Evolutionary conservation across 2,329 filamentous ascomycete species (phyloP), one percentile per base, ranked within the genome.

Genomic region (Aspergillus spinulosporus): DNA sequence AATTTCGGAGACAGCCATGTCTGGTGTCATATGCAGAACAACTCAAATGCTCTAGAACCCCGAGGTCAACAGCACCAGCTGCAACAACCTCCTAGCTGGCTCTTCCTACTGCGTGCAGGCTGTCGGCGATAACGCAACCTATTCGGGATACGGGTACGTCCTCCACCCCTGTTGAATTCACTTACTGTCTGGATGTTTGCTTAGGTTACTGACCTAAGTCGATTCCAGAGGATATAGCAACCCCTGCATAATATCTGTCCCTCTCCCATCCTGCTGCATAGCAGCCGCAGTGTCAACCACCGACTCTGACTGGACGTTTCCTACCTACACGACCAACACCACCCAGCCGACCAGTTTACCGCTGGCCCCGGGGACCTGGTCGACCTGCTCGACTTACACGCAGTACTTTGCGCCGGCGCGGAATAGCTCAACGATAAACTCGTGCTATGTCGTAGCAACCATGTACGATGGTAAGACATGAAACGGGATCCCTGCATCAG

Each of bases 331-430:
- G 39, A 56, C 42, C n/a, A 51, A 44, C n/a, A 26, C 40, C n/a
- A 29, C 29, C 28, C 47, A 51, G 42, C 39, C 54, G 4, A 52
- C 48, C 21, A 12, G 28, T 39, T 21, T 52, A 14, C 54, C 54
- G 3, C 32, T 56, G n/a, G 47, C 54, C 5, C 31, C 40, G 42
- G 48, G 54, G 15, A 52, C 54, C 15, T 42, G 29, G 31, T 29
- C 31, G 2, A 56, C 51, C 48, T 56, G 48, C 32, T 40, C 48
- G 8, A 28, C 32, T 5, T 56, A 56, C 34, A 47, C 54, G 32
- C 3, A 31, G 32, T 47, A 48, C 34, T 4, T 37, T 12, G 9
- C 34, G n/a, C 7, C 34, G 11, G 32, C 11, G 32, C 32, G 32
- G 32, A 34, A 34, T 34, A 34, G 6, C 32, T 34, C 32, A 34